A percentile compares a stretch with the other conserved stretches of the same genome.
Evolutionary conservation across 441 rosid genomes (phyloP).

Genomic region (Gossypium schwendimanii): DNA sequence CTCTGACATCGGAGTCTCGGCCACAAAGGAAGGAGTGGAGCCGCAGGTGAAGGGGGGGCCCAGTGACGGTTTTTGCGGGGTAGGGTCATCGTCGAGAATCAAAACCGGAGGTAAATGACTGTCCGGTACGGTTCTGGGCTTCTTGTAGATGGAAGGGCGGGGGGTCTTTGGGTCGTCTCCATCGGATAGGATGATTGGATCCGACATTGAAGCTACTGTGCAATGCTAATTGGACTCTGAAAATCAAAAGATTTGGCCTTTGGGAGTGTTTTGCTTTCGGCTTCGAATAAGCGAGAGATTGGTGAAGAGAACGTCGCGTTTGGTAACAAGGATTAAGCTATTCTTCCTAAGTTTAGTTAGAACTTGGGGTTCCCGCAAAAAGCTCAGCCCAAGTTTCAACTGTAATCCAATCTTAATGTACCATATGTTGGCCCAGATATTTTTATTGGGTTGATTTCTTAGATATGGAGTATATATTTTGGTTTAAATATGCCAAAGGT

Average conservation of each 20-base stretch:
- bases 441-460: too few species aligned
- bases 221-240: neutral
- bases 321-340: neutral
- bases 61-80: slow-evolving; percentile 42
- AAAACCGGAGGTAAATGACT: slow-evolving; percentile 31
- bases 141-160: slow-evolving; percentile 36
- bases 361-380: neutral
- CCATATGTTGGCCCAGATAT: too few species aligned
- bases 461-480: too few species aligned
- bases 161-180: slow-evolving; percentile 58
- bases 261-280: neutral
- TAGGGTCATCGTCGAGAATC: slow-evolving; percentile 67
- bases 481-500: too few species aligned
- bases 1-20: slow-evolving; percentile 72
- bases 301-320: neutral
- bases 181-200: slow-evolving; percentile 63
- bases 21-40: slow-evolving; percentile 45
- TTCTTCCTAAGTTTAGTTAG: neutral
- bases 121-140: slow-evolving; percentile 30
- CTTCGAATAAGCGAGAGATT: slow-evolving; percentile 31
- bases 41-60: slow-evolving; percentile 19
- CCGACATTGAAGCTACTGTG: slow-evolving; percentile 23
- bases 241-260: neutral
- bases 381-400: neutral
- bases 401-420: neutral